phyloP scores from a whole-genome alignment of 495 filamentous ascomycete genomes.

The Friedmanniomyces endolithicus region DNA sequence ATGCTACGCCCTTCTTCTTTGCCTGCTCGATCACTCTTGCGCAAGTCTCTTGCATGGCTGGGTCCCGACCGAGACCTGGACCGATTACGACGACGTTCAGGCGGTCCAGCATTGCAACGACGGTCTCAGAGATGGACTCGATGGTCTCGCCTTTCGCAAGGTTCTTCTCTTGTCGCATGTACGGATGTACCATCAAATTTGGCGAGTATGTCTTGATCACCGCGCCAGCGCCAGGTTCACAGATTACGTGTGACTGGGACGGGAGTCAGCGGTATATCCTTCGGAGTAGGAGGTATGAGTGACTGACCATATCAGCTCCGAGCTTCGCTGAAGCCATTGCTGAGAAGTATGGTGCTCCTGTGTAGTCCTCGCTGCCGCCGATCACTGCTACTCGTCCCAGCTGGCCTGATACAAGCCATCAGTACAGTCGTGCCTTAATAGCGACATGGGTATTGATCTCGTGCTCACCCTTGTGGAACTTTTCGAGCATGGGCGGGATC shows the following conservation, averaged over 20 bases:
- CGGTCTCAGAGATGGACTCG: slow-evolving; percentile 48
- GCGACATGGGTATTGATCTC: neutral
- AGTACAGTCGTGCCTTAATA: neutral
- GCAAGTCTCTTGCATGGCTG: slow-evolving; percentile 78
- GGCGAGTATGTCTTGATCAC: slow-evolving; percentile 98
- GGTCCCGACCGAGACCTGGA: slow-evolving; percentile 80
- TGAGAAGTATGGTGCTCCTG: slow-evolving; percentile 94
- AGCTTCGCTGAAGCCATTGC: slow-evolving; percentile 88
- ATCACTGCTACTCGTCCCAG: slow-evolving; percentile 87
- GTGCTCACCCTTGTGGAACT: slow-evolving; percentile 80
- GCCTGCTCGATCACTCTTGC: slow-evolving; percentile 70
- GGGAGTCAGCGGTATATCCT: neutral
- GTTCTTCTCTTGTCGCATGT: slow-evolving; percentile 65
- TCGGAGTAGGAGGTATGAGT: neutral
- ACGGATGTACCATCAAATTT: slow-evolving; percentile 95
- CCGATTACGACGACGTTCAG: slow-evolving; percentile 91
- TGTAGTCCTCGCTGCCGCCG: slow-evolving; percentile 90
- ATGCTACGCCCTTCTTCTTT: slow-evolving; percentile 55
- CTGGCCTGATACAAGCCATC: slow-evolving; percentile 48
- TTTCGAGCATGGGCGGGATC: slow-evolving; percentile 87
- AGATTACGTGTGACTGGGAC: slow-evolving; percentile 82
- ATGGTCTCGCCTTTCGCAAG: slow-evolving; percentile 32
- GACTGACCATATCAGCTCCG: slow-evolving; percentile 35
- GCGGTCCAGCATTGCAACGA: slow-evolving; percentile 69
- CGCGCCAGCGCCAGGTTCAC: slow-evolving; percentile 66